A percentile compares a stretch with the other conserved stretches of the same genome.
These are phyloP conservation scores for Musa balbisiana DNA, from an alignment of 202 grass and related monocot species.

Conservation along the genomic window DNA sequence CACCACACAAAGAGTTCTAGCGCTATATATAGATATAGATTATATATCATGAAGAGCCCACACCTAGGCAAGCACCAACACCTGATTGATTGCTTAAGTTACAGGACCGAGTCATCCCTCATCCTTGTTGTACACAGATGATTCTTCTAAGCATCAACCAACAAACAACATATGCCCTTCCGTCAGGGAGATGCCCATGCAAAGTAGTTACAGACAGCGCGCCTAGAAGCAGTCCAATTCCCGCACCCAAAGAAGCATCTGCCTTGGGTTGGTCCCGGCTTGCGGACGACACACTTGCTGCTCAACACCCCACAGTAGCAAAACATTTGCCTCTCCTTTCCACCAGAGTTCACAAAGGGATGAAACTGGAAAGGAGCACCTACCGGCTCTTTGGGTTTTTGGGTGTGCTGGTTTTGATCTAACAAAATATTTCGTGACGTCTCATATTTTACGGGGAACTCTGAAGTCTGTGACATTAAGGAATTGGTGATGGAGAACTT, in stretches of 20 bases:
- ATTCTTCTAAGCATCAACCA: not conserved
- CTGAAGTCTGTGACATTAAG: constrained; percentile 35
- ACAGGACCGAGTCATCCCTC: constrained; percentile 18
- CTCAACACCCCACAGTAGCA: constrained; percentile 76
- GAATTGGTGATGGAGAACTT: constrained; percentile 94
- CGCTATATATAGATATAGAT: constrained; percentile 18
- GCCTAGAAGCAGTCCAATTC: constrained; percentile 69
- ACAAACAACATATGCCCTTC: not conserved
- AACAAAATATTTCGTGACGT: constrained; percentile 27
- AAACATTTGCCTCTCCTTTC: constrained; percentile 43
- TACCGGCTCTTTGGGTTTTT: constrained; percentile 33
- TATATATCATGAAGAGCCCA: constrained; percentile 4
- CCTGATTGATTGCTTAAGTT: constrained; percentile 27
- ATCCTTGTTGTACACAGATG: not conserved
- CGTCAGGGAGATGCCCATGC: constrained; percentile 51
- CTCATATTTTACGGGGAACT: constrained; percentile 25
- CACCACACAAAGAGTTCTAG: constrained; percentile 33
- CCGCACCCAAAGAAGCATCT: constrained; percentile 83
- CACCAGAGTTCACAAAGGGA: constrained; percentile 21
- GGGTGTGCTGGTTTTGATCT: constrained; percentile 29
- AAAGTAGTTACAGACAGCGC: constrained; percentile 67
- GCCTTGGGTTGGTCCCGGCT: constrained; percentile 75
- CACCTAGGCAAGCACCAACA: not conserved
- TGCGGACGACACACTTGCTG: constrained; percentile 54
- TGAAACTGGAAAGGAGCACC: constrained; percentile 33